A percentile compares a stretch with the other conserved stretches of the same genome.
Evolutionary conservation across 371 early-diverging fungal species (phyloP).

Genomic region (Blastocladiella emersonii): DNA sequence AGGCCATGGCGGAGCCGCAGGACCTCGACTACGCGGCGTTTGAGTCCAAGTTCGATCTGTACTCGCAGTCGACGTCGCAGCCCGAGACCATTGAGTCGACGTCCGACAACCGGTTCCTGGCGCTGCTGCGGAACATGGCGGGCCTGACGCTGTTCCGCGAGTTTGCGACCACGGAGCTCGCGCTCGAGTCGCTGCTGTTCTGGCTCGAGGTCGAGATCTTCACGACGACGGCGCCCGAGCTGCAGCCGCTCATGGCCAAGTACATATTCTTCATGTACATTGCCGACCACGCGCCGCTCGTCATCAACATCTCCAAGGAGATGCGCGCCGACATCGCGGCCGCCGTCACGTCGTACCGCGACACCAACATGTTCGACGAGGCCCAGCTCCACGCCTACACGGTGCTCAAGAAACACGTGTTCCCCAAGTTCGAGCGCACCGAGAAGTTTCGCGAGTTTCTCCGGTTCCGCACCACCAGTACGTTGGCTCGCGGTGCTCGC

Average conservation of each 20-base stretch:
- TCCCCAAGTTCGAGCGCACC: slow-evolving; percentile 3
- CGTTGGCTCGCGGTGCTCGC: neutral
- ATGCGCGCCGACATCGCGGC: neutral
- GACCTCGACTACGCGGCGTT: too few relatives aligned
- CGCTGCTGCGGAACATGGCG: neutral
- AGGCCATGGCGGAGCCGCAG: too few relatives aligned
- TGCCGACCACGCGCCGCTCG: slow-evolving; percentile 6
- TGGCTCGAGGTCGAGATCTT: slow-evolving; percentile 8
- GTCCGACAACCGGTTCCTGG: neutral
- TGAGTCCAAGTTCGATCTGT: neutral
- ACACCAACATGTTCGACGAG: slow-evolving; percentile 1
- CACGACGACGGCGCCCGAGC: neutral
- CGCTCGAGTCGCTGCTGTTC: neutral
- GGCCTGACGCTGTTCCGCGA: slow-evolving; percentile 4
- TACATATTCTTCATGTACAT: slow-evolving; percentile 7
- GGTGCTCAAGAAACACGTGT: slow-evolving; percentile 1
- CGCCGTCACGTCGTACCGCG: neutral
- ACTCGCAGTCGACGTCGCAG: neutral
- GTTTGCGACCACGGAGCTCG: neutral
- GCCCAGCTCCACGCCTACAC: slow-evolving; percentile 1
- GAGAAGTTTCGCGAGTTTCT: neutral
- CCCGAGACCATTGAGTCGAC: neutral
- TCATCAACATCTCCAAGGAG: neutral
- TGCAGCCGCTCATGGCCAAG: slow-evolving; percentile 5
- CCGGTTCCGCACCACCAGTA: neutral